Base-by-base conservation (phyloP, 345 rosid genomes). In the Rhizophora apiculata region DNA sequence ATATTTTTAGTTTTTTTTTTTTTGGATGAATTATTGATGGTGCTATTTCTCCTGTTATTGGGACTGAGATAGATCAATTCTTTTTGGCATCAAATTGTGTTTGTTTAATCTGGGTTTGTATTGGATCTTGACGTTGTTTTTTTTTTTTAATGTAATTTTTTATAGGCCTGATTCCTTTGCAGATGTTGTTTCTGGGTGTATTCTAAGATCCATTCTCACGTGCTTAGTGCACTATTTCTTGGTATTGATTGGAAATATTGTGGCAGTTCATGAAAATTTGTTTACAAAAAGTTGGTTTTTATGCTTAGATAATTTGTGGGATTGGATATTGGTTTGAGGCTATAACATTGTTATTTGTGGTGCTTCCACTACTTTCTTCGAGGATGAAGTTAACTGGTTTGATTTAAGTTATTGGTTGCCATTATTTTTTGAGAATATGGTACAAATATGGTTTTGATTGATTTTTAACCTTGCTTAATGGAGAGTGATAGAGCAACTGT, bases 41-140 rank as follows among this genome's bases (percentile, higher is more conserved):
- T 22, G 34, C 69, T 62, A 4, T 13, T 8, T 60, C 18, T 71
- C 53, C 18, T 65, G 51, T 61, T 64, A 51, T 27, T 63, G 65
- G 66, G 66, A 55, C 72, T 74, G 49, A 66, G 67, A 68, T 64
- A 67, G 75, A 76, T 86, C 75, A 67, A 21, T 74, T 46, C 53
- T 71, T 67, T 64, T 59, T 55, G 61, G 64, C 37, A 68, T 54
- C 49, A 52, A 22, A 15, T 34, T 7, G 37, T 34, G 2, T 8
- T 7, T 34, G 37, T 7, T 34, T 34, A 19, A 62, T 68, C 71
- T 67, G 58, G 63, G 37, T 55, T 24, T 65, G 63, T 83, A 80
- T 82, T 83, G 77, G 87, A 82, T 86, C 85, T 71, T 64, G 69
- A 8, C 58, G 69, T 53, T 10, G 9, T 34, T 34, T 34, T 34